Base-by-base conservation (phyloP, 768 basidiomycete genomes). In the Boletales sp. region DNA sequence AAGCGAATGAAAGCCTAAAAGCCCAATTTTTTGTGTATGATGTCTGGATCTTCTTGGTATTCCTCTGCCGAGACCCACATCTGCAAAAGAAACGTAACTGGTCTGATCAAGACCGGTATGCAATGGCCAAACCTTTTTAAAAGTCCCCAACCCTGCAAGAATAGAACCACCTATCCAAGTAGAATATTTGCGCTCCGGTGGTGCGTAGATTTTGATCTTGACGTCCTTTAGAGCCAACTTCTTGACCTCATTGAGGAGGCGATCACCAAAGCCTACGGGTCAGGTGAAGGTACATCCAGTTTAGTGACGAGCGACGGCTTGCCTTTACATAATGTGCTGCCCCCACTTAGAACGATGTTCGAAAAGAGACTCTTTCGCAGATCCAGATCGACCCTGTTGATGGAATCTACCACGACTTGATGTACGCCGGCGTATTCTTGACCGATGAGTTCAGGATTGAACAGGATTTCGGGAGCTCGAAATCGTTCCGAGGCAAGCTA, bases 31-130 rank as follows among this genome's bases (percentile, higher is more conserved):
- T 91, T 94, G 72, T 96, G 94, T 63, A 97, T 98, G 62, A 97
- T 90, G 63, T 98, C 94, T 48, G 95, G 94, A 71, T 98, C 95
- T 70, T 99, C 95, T 70, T 96, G 93, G 66, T 97, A 98, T 71
- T 98, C 96, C 70, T 99, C 95, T 35, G 94, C 94, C 41, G 93
- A 94, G 44, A 99, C 92, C 95, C 96, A 99, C 95, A 99, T 98
- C 93, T 96, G 50, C 47, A 30, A 43, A 45, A 58, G 30, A 44
- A 56, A 39, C 15, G 34, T 58, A 48, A 63, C 40, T 18, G 10
- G 2, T 11, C 36, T 39, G 21, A 31, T 41, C 44, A 34, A 51
- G 39, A 34, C 11, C 9, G 14, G 32, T 14, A 38, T 21, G 34
- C 44, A 35, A 44, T 25, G 4, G 21, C 7, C 64, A 48, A 49